phyloP scores from a whole-genome alignment of 345 rosid species.

The Salix brachista region DNA sequence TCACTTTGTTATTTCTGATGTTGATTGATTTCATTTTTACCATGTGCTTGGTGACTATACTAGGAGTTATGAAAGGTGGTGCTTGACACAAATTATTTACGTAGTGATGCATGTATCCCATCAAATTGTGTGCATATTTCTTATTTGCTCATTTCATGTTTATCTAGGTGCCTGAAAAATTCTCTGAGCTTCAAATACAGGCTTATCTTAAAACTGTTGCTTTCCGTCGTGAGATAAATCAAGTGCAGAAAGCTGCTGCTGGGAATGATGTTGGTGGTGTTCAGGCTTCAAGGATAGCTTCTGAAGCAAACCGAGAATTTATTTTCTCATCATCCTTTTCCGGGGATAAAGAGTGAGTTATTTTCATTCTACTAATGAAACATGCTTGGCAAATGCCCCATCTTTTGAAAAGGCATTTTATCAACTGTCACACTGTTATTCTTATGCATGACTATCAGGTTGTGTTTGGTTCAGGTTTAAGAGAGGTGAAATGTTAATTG shows the following conservation, averaged over 20 bases:
- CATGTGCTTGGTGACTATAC: not conserved
- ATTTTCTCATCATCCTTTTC: constrained; percentile 83
- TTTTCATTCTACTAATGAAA: not conserved
- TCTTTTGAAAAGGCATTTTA: not conserved
- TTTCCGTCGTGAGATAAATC: constrained; percentile 90
- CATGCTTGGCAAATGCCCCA: not conserved
- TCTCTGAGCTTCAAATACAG: constrained; percentile 90
- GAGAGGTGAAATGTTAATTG: not conserved
- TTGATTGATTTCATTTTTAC: not conserved
- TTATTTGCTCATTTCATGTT: constrained; percentile 18
- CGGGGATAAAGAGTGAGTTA: constrained; percentile 86
- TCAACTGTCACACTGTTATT: not conserved
- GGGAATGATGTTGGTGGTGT: constrained; percentile 82
- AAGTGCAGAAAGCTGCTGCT: constrained; percentile 86
- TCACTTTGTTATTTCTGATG: not conserved
- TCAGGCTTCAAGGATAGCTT: constrained; percentile 84
- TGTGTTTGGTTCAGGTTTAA: no score
- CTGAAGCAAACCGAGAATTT: constrained; percentile 93
- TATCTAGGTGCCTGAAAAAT: constrained; percentile 74
- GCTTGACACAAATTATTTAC: not conserved
- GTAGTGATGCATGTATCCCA: not conserved
- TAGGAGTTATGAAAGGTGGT: not conserved
- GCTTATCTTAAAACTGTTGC: constrained; percentile 93
- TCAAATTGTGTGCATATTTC: constrained; percentile 5
- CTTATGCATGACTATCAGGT: not conserved